A percentile compares a stretch with the other conserved stretches of the same genome.
phyloP scores from a whole-genome alignment of 257 asterid genomes.

The Nicotiana paniculata region DNA sequence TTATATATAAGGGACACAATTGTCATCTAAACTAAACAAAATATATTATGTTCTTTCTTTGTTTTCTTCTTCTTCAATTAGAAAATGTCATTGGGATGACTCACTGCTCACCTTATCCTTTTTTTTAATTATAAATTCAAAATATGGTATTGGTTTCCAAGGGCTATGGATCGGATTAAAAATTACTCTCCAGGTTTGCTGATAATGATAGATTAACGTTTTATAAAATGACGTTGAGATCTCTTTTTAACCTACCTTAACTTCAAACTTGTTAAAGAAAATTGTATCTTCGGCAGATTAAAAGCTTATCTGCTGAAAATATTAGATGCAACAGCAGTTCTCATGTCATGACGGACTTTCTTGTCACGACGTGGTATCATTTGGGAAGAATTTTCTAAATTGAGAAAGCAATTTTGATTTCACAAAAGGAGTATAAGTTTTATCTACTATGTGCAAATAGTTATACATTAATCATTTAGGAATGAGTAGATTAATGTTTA shows the following conservation, averaged over 20 bases:
- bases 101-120: neutral
- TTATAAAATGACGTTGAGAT: constrained; percentile 1
- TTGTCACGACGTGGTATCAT: no score
- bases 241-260: neutral
- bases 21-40: neutral
- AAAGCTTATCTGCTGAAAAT: neutral
- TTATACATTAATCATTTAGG: neutral
- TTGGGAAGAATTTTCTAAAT: neutral
- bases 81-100: neutral
- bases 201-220: constrained; percentile 11
- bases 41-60: neutral
- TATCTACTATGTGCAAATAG: neutral
- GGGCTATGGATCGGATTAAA: neutral
- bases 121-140: neutral
- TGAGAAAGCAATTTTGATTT: neutral
- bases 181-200: neutral
- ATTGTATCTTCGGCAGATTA: neutral
- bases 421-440: neutral
- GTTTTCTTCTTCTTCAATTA: neutral
- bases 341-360: no score
- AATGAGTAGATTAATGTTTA: neutral
- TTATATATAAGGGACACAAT: neutral
- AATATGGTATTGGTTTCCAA: constrained; percentile 3
- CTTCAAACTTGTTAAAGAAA: neutral
- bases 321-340: no score